phyloP scores from a whole-genome alignment of 179 eudicot genomes.

The Silene noctiflora region DNA sequence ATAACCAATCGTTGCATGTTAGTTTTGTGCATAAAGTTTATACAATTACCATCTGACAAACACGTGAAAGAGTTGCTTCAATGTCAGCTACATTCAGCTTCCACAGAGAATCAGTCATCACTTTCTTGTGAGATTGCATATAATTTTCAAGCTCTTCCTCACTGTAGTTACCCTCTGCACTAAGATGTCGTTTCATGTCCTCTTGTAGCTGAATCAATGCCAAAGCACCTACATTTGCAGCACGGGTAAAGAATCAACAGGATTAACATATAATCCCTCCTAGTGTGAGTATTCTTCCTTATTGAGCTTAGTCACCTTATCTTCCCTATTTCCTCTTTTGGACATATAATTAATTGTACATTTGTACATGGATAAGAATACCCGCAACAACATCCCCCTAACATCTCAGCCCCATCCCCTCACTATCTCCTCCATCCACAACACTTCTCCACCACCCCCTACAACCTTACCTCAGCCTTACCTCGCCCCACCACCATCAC shows the following conservation, averaged over 20 bases:
- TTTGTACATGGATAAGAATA: background rate
- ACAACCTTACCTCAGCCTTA: too few relatives aligned
- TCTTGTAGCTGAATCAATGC: slow-evolving; percentile 95
- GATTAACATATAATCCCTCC: background rate
- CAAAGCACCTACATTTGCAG: slow-evolving; percentile 69
- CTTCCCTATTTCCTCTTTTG: background rate
- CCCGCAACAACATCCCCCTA: background rate
- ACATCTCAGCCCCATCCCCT: background rate
- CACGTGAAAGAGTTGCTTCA: slow-evolving; percentile 85
- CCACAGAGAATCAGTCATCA: slow-evolving; percentile 98
- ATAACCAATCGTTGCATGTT: background rate
- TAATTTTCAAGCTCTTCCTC: slow-evolving; percentile 92
- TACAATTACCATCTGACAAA: slow-evolving; percentile 83
- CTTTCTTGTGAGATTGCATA: slow-evolving; percentile 90
- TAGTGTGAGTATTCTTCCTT: background rate
- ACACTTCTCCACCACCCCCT: background rate
- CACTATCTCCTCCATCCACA: background rate
- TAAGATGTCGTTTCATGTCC: slow-evolving; percentile 89
- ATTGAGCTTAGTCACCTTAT: background rate
- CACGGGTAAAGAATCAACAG: slow-evolving; percentile 7
- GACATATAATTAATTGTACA: background rate
- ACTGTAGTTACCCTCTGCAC: slow-evolving; percentile 75
- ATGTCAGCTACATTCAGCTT: slow-evolving; percentile 98
- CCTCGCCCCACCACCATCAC: too few relatives aligned
- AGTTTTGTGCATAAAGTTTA: slow-evolving; percentile 13